Evolutionary conservation across 2,329 filamentous ascomycete species (phyloP), one percentile per base, ranked within the genome.

Genomic region (Lachnellula cervina): DNA sequence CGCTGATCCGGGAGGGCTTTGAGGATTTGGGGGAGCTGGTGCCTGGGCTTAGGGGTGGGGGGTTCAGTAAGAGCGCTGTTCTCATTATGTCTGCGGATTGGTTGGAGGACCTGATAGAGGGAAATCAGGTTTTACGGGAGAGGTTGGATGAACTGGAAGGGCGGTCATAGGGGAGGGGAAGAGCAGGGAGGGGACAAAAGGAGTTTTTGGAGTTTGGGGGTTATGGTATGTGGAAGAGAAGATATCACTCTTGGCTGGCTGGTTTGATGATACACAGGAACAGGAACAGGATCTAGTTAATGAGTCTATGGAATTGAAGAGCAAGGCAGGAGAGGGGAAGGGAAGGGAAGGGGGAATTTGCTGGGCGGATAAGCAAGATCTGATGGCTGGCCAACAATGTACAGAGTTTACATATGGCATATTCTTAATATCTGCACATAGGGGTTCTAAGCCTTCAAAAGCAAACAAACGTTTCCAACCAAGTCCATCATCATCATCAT

Each of bases 61-160:
- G 88, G 1, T 86, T 91, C 62, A 94, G 89, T 73, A 96, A 95
- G 74, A 92, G 88, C 68, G 86, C 83, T 7, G 87, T 90, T 70
- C 77, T 96, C 40, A 79, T 81, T 17, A 86, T 91, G 72, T 82
- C 89, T 3, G 88, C 84, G 14, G 86, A 89, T 61, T 95, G 88
- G 78, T 73, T 96, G n/a, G 83, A 92, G 60, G 81, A 86, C 16
- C 69, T 95, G 19, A 71, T 90, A 13, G 73, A 78, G 40, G 89
- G 85, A 4, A 96, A 95, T 67, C 75, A 84, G 54, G 69, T 74
- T 25, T 70, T 90, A 52, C 74, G 75, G 55, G 70, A 69, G n/a
- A 79, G 81, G 69, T 69, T 87, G 46, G 73, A 73, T n/a, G 70
- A 75, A 42, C 64, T 80, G 53, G 76, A 72, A 58, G 64, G 59